Base-by-base conservation (phyloP, 1,284 basidiomycete species). In the Sporisorium scitamineum region DNA sequence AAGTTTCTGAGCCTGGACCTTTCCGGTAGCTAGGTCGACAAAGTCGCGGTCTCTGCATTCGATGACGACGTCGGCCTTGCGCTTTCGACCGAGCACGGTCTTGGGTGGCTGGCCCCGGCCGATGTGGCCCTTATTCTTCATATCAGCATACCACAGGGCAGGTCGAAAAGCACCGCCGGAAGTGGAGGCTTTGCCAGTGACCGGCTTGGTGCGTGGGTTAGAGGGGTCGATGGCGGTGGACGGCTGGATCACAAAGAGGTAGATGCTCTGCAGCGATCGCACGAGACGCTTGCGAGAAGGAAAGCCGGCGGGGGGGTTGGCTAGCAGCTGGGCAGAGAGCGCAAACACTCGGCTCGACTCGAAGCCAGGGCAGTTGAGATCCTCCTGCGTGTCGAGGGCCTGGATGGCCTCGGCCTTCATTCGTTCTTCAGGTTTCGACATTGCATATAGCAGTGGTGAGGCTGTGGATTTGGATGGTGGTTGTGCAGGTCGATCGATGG, bases 191-290 rank as follows among this genome's bases (percentile, higher is more conserved):
- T 69, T 61, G 22, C 69, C 66, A n/a, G 59, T 52, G 2, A 58
- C 62, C 2, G 80, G 80, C 60, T 71, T 78, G 58, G 79, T 78
- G 29, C 80, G 69, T 7, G 80, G 80, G 53, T 82, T 82, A 50
- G 66, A 70, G 2, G 79, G 71, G 37, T 81, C 76, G 45, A 82
- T 68, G 24, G 79, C 72, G 20, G 34, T 41, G 29, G 66, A 66
- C 11, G 82, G 82, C 45, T 83, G 79, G 42, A 85, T 75, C 53
- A 83, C 48, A 47, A 84, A 85, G 29, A 82, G 67, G 61, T 83
- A 83, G 61, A 83, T 68, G 54, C 78, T 78, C 29, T 79, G 65
- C 8, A 83, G 68, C 45, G 72, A 68, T 42, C 78, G 71, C 29
- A 76, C 39, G 20, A 84, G 78, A n/a, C 73, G 64, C 27, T 75